Conservation (phyloP, 2,329 filamentous ascomycete species). For the Ascochyta clinopodiicola region DNA sequence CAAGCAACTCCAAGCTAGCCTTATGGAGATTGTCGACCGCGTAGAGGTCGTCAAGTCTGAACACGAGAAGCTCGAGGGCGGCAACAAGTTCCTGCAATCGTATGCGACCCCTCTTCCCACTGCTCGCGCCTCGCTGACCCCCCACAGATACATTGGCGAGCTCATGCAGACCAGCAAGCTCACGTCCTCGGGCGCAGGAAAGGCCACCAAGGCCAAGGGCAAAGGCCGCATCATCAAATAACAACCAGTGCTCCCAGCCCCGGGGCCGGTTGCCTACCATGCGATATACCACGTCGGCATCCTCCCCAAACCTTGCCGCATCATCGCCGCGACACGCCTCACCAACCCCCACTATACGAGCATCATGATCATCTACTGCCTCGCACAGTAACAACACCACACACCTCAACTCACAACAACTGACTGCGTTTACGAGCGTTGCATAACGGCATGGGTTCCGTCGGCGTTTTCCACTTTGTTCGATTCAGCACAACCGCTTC, state of each 20-base stretch:
- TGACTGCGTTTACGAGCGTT: constrained; percentile 44
- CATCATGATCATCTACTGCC: constrained; percentile 43
- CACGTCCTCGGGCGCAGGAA: constrained; percentile 59
- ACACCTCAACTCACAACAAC: constrained; percentile 20
- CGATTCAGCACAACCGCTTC: constrained; percentile 32
- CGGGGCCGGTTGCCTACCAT: constrained; percentile 17
- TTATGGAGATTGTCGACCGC: constrained; percentile 87
- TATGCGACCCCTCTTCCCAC: constrained; percentile 38
- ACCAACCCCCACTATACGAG: constrained; percentile 40
- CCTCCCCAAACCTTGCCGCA: constrained; percentile 33
- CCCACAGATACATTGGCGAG: constrained; percentile 87
- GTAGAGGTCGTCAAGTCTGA: constrained; percentile 94
- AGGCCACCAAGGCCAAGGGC: constrained; percentile 56
- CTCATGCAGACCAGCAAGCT: constrained; percentile 79
- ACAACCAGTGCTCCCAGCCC: constrained; percentile 34
- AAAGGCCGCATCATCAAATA: constrained; percentile 48
- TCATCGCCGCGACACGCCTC: constrained; percentile 41
- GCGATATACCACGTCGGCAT: constrained; percentile 37
- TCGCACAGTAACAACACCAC: constrained; percentile 29
- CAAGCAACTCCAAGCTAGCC: constrained; percentile 83
- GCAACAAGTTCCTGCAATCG: constrained; percentile 92
- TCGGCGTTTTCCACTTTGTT: constrained; percentile 39
- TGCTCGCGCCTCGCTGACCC: constrained; percentile 21
- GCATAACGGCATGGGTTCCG: constrained; percentile 43
- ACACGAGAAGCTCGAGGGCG: constrained; percentile 94